Evolutionary conservation across 345 rosid species (phyloP).

Genomic region (Hypericum androsaemum): DNA sequence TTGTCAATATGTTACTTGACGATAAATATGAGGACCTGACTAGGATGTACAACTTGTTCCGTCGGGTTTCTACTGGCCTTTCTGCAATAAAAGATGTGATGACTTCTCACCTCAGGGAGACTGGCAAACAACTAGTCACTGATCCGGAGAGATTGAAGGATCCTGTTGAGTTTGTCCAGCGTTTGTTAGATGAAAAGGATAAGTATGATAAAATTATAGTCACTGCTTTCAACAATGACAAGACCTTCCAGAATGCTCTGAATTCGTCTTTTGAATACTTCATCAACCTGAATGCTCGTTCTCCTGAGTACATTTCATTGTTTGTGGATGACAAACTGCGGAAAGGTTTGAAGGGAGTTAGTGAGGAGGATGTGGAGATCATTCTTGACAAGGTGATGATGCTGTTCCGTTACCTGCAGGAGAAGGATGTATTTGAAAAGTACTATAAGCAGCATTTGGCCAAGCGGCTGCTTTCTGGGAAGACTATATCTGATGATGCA

Average conservation of each 20-base stretch:
- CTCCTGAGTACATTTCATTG: slow-evolving; percentile 92
- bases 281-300: slow-evolving; percentile 81
- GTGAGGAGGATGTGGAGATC: slow-evolving; percentile 86
- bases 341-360: slow-evolving; percentile 81
- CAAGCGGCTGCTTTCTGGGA: slow-evolving; percentile 87
- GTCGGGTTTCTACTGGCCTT: slow-evolving; percentile 78
- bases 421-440: slow-evolving; percentile 95
- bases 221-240: slow-evolving; percentile 69
- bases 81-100: slow-evolving; percentile 64
- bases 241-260: slow-evolving; percentile 90
- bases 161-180: slow-evolving; percentile 93
- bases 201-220: slow-evolving; percentile 70
- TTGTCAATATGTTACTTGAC: slow-evolving; percentile 88
- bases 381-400: slow-evolving; percentile 97
- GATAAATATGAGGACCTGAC: slow-evolving; percentile 84
- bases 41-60: slow-evolving; percentile 85
- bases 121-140: slow-evolving; percentile 82
- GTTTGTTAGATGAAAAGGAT: slow-evolving; percentile 81
- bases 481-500: slow-evolving; percentile 89
- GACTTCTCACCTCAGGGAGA: slow-evolving; percentile 88
- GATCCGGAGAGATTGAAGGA: slow-evolving; percentile 91
- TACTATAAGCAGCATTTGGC: slow-evolving; percentile 98
- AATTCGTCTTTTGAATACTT: slow-evolving; percentile 90
- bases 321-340: slow-evolving; percentile 92
- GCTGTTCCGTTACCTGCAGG: slow-evolving; percentile 97